Evolutionary conservation across 306 rosid species (phyloP).

Genomic region (Glycyrrhiza uralensis): DNA sequence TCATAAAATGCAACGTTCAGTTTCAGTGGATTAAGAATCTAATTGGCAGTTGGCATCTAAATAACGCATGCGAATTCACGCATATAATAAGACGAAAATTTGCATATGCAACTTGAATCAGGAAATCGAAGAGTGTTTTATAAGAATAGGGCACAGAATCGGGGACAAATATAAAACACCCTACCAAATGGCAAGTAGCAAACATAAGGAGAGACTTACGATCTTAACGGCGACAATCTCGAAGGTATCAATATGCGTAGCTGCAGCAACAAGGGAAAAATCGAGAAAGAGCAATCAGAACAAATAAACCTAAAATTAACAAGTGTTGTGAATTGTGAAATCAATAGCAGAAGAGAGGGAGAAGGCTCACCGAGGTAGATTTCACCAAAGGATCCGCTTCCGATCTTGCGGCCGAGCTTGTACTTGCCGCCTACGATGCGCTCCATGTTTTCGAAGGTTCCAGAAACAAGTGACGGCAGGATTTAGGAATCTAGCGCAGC

Average conservation of each 20-base stretch:
- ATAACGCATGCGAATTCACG: conserved; percentile 13
- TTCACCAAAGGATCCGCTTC: conserved; percentile 97
- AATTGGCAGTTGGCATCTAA: background rate
- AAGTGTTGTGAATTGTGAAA: background rate
- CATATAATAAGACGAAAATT: background rate
- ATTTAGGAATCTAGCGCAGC: conserved; percentile 34
- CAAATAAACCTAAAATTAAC: background rate
- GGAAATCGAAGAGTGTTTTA: background rate
- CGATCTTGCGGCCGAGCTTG: conserved; percentile 97
- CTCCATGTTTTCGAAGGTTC: conserved; percentile 54
- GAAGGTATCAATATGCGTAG: conserved; percentile 78
- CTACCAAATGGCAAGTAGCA: background rate
- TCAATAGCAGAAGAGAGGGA: background rate
- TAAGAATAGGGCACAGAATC: background rate
- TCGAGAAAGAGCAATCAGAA: conserved; percentile 20
- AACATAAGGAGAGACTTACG: conserved; percentile 42
- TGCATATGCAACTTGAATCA: background rate
- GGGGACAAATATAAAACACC: background rate
- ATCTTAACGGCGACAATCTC: conserved; percentile 93
- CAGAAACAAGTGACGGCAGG: background rate
- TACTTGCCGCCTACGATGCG: conserved; percentile 79
- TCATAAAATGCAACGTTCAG: background rate
- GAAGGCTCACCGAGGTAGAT: conserved; percentile 64
- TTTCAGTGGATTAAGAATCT: background rate
- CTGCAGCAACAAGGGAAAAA: conserved; percentile 41